phyloP scores from a whole-genome alignment of 371 early-diverging fungal species.

The Batkoa obscura region DNA sequence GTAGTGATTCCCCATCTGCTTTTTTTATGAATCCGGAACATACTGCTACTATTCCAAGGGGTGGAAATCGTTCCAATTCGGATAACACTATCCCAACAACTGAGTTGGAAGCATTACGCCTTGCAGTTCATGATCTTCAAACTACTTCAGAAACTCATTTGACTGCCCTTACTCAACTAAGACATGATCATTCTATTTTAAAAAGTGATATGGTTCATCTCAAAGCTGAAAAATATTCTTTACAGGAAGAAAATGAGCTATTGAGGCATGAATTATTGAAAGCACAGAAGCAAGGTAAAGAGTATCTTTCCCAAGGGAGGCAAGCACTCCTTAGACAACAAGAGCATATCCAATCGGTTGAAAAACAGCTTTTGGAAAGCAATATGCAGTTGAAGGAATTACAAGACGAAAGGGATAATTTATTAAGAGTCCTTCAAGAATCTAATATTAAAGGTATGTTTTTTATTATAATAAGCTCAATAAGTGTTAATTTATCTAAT shows the following conservation, averaged over 20 bases:
- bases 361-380: neutral
- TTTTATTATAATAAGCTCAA: neutral
- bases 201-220: neutral
- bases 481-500: neutral
- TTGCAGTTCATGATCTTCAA: neutral
- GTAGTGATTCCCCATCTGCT: too few relatives aligned
- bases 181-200: neutral
- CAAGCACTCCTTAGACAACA: conserved; percentile 1
- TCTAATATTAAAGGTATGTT: neutral
- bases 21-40: conserved; percentile 3
- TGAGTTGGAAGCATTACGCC: neutral
- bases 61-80: neutral
- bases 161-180: neutral
- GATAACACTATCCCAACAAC: neutral
- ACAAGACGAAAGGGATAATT: neutral
- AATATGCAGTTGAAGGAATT: neutral
- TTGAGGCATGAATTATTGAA: neutral
- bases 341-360: neutral
- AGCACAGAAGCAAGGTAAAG: neutral
- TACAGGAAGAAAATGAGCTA: neutral
- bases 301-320: neutral
- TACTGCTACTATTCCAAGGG: neutral
- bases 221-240: neutral
- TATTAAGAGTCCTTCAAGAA: neutral
- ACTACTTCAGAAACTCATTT: neutral